Conservation (phyloP, 176 grass and related monocot species). For the Microstegium vimineum region DNA sequence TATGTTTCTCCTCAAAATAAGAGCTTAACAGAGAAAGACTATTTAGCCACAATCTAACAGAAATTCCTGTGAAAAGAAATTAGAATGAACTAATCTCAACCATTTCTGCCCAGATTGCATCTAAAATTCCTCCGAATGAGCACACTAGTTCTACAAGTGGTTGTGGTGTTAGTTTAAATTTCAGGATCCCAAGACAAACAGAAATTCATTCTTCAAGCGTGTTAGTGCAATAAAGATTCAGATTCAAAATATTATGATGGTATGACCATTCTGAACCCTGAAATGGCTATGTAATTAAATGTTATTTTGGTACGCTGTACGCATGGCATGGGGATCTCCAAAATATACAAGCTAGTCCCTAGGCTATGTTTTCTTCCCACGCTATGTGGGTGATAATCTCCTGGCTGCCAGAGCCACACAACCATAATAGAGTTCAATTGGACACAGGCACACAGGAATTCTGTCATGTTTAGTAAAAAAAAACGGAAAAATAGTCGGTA, state of each 20-base stretch:
- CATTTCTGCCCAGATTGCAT: not conserved
- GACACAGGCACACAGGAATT: not conserved
- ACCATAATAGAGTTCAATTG: not conserved
- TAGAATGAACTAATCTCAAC: not conserved
- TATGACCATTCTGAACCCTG: not conserved
- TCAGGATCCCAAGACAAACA: not conserved
- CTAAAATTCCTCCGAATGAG: not conserved
- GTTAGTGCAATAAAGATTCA: not conserved
- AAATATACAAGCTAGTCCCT: not conserved
- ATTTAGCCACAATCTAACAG: not conserved
- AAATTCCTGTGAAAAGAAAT: not conserved
- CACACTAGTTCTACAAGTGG: not conserved
- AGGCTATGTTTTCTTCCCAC: not conserved
- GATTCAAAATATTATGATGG: not conserved
- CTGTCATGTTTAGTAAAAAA: not conserved
- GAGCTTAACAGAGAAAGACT: not conserved
- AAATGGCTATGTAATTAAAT: not conserved
- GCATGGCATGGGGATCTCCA: not conserved
- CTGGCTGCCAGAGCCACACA: not conserved
- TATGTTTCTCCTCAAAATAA: conserved; percentile 17
- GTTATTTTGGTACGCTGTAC: not conserved
- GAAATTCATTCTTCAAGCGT: not conserved
- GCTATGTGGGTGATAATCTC: not conserved
- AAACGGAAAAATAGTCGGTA: not conserved
- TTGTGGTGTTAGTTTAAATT: not conserved